A percentile compares a stretch with the other conserved stretches of the same genome.
Evolutionary conservation across 179 eudicot genomes (phyloP).

Genomic region (Camellia oleifera): DNA sequence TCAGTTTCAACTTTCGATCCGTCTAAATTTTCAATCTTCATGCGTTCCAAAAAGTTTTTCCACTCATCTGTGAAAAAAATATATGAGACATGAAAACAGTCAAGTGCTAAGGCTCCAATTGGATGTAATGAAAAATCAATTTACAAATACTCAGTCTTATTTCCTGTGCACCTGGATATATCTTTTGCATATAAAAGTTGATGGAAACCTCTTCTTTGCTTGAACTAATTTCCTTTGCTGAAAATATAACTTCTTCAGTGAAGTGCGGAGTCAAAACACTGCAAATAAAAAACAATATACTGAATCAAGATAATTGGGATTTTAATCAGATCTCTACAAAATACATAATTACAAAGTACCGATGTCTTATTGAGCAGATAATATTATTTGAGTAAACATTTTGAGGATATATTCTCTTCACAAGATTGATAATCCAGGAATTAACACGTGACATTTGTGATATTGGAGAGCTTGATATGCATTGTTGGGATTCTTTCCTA

Average conservation of each 20-base stretch:
- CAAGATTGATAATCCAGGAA: neutral
- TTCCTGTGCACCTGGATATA: conserved; percentile 75
- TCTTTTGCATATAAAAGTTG: conserved; percentile 78
- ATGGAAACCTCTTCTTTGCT: conserved; percentile 82
- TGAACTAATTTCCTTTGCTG: conserved; percentile 67
- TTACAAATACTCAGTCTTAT: neutral
- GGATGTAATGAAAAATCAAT: neutral
- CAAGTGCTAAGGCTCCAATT: conserved; percentile 14
- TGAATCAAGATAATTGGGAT: neutral
- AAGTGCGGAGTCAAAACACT: conserved; percentile 96
- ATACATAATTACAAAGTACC: neutral
- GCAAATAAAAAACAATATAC: conserved; percentile 21
- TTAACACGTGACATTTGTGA: neutral
- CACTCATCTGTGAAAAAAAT: conserved; percentile 62
- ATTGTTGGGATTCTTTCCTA: no score
- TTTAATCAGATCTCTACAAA: neutral
- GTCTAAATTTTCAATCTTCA: conserved; percentile 46
- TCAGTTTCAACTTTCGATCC: conserved; percentile 30
- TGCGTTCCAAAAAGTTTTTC: conserved; percentile 87
- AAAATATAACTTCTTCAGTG: conserved; percentile 83
- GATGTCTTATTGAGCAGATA: neutral
- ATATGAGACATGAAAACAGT: conserved; percentile 1
- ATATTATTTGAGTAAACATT: neutral
- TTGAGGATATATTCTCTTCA: conserved; percentile 4
- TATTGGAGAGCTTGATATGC: no score